Conservation (phyloP, 1,139 yeast genomes). For the Geotrichum reessii region DNA sequence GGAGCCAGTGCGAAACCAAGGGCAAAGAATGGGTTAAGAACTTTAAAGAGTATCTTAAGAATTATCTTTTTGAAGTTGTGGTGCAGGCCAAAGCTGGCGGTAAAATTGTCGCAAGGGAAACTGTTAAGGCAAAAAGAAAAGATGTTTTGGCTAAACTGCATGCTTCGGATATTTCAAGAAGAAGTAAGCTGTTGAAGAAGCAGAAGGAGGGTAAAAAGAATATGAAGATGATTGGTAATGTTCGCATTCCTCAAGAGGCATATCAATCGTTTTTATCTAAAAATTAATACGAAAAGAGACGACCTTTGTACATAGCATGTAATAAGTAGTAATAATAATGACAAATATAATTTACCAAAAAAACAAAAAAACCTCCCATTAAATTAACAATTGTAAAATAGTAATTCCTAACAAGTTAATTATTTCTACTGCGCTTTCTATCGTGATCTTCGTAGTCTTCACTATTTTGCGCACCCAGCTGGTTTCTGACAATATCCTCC, state of each 20-base stretch:
- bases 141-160: conserved; percentile 89
- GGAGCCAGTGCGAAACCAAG: conserved; percentile 61
- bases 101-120: conserved; percentile 82
- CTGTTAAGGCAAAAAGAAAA: conserved; percentile 86
- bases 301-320: conserved; percentile 1
- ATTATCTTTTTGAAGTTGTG: conserved; percentile 86
- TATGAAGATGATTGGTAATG: conserved; percentile 74
- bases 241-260: conserved; percentile 79
- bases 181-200: conserved; percentile 78
- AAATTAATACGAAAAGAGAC: conserved; percentile 2
- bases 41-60: conserved; percentile 70
- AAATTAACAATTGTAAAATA: background rate
- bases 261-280: conserved; percentile 39
- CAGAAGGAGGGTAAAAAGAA: conserved; percentile 93
- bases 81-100: conserved; percentile 87
- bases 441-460: conserved; percentile 14
- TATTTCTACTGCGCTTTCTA: conserved; percentile 8
- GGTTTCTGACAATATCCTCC: conserved; percentile 56
- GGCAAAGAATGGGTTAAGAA: conserved; percentile 81
- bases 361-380: background rate
- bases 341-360: background rate
- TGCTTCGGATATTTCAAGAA: conserved; percentile 87
- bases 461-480: conserved; percentile 27
- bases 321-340: background rate
- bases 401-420: background rate